Conservation (phyloP, 2,329 filamentous ascomycete genomes). For the Podosphaera fusca region DNA sequence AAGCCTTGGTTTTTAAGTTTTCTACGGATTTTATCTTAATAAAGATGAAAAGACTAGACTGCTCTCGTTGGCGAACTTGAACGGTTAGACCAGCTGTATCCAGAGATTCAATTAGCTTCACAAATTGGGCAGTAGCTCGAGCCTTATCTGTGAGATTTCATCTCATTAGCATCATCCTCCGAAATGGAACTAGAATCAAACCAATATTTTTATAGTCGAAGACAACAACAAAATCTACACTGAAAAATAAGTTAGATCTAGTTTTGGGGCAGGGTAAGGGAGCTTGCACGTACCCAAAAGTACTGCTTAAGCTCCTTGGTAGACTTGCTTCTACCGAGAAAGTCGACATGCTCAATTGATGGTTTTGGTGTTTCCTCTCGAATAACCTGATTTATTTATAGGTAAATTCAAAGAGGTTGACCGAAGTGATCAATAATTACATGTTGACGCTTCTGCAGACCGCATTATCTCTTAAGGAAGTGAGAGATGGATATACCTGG, state of each 20-base stretch:
- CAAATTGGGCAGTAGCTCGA: constrained; percentile 50
- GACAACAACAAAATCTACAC: not conserved
- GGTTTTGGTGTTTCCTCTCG: too few species aligned
- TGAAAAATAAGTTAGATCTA: not conserved
- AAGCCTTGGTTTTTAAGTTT: constrained; percentile 57
- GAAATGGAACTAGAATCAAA: not conserved
- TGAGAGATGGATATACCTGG: too few species aligned
- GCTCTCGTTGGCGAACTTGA: constrained; percentile 63
- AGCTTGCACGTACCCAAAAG: not conserved
- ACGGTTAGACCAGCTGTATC: constrained; percentile 61
- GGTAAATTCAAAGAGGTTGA: too few species aligned
- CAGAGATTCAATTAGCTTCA: constrained; percentile 53
- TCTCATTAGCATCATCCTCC: not conserved
- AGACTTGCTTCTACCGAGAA: too few species aligned
- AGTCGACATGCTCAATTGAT: too few species aligned
- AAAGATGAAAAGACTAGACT: constrained; percentile 59
- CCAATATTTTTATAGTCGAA: not conserved
- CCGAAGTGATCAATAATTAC: too few species aligned
- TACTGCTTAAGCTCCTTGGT: too few species aligned
- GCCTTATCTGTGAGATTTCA: constrained; percentile 12
- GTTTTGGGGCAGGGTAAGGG: not conserved
- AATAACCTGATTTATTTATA: too few species aligned
- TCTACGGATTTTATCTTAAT: constrained; percentile 54
- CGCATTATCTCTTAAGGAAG: too few species aligned
- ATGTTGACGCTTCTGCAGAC: too few species aligned